Percentiles rank a stretch among this genome's conserved stretches.
These are phyloP conservation scores for Thalassiosira hispida DNA, from an alignment of 352 stramenopile species.

Conservation along the genomic window DNA sequence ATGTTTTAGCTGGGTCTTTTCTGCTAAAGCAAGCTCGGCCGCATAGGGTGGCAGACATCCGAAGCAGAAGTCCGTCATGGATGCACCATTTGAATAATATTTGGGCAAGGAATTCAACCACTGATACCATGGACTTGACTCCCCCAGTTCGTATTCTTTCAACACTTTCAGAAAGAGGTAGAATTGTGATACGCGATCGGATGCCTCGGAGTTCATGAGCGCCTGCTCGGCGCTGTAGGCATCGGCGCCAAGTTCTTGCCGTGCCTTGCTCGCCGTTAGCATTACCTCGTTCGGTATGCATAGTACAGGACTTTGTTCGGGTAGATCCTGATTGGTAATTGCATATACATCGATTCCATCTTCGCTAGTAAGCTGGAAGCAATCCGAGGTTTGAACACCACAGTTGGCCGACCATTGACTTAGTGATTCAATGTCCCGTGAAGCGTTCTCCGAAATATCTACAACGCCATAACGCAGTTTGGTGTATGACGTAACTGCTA, in stretches of 20 bases:
- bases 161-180: slow-evolving; percentile 53
- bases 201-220: neutral
- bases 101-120: slow-evolving; percentile 44
- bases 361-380: slow-evolving; percentile 42
- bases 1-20: slow-evolving; percentile 25
- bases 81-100: slow-evolving; percentile 43
- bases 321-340: slow-evolving; percentile 35
- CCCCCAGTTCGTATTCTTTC: slow-evolving; percentile 43
- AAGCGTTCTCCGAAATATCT: neutral
- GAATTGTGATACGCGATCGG: slow-evolving; percentile 22
- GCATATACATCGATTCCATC: slow-evolving; percentile 26
- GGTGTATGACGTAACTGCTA: neutral
- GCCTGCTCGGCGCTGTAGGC: slow-evolving; percentile 19
- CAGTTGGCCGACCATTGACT: slow-evolving; percentile 48
- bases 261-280: slow-evolving; percentile 26
- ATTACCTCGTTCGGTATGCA: slow-evolving; percentile 54
- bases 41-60: slow-evolving; percentile 59
- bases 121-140: slow-evolving; percentile 25
- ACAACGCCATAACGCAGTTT: neutral
- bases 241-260: slow-evolving; percentile 42
- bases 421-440: slow-evolving; percentile 49
- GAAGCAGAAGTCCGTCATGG: slow-evolving; percentile 58
- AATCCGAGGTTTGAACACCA: slow-evolving; percentile 48
- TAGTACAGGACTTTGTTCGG: slow-evolving; percentile 32
- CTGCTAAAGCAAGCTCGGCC: slow-evolving; percentile 24